These are phyloP conservation scores for Chytridium lagenaria DNA, from an alignment of 371 early-diverging fungal species.

Conservation along the genomic window DNA sequence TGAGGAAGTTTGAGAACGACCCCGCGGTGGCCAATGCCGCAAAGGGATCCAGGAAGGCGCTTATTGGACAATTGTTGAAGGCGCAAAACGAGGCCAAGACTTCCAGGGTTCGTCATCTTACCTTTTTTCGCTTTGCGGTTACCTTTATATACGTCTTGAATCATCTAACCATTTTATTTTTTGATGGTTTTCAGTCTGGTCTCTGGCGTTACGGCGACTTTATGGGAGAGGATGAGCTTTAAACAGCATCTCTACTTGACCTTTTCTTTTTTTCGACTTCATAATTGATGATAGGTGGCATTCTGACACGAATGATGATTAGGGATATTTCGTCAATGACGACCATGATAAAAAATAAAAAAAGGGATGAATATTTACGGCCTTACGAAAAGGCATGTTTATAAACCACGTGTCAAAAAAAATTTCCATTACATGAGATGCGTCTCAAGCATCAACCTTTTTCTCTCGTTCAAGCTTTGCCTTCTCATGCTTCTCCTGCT, in stretches of 20 bases:
- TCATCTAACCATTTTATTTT: no score
- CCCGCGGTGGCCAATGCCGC: slow-evolving; percentile 12
- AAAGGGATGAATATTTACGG: not conserved
- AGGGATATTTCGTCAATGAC: not conserved
- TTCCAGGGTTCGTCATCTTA: slow-evolving; percentile 60
- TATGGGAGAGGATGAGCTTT: slow-evolving; percentile 68
- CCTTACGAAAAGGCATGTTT: no score
- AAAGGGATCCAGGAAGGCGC: slow-evolving; percentile 55
- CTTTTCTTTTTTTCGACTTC: not conserved
- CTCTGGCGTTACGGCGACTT: slow-evolving; percentile 93
- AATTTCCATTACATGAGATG: not conserved
- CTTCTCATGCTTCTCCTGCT: no score
- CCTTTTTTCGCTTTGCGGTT: slow-evolving; percentile 2
- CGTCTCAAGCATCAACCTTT: not conserved
- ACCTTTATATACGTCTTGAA: no score
- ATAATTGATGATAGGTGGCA: not conserved
- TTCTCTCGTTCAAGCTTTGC: no score
- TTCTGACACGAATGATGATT: not conserved
- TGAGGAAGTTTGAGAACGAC: slow-evolving; percentile 33
- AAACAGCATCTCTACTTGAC: not conserved
- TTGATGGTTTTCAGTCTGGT: no score
- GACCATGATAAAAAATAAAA: not conserved
- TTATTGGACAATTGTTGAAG: slow-evolving; percentile 61
- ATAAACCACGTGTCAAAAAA: not conserved
- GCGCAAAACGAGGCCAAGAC: slow-evolving; percentile 66